Evolutionary conservation across 2,329 filamentous ascomycete genomes (phyloP).

Genomic region (Colletotrichum sp.): DNA sequence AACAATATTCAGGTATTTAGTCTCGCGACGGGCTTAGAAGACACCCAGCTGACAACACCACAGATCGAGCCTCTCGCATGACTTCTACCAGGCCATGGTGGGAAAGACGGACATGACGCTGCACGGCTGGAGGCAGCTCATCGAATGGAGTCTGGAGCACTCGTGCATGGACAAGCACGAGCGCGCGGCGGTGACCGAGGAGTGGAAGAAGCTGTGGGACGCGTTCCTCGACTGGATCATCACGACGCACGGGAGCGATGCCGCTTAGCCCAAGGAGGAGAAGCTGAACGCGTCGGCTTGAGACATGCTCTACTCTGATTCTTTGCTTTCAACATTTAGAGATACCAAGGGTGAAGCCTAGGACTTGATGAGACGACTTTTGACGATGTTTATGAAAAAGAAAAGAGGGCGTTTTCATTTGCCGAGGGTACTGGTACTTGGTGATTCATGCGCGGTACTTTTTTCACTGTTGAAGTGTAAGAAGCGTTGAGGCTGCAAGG

Average conservation of each 20-base stretch:
- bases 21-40: not conserved
- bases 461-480: not conserved
- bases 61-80: slow-evolving; percentile 74
- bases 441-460: not conserved
- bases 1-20: slow-evolving; percentile 68
- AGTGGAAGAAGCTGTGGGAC: slow-evolving; percentile 64
- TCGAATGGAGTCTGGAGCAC: slow-evolving; percentile 67
- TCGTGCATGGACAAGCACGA: slow-evolving; percentile 56
- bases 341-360: not conserved
- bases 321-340: not conserved
- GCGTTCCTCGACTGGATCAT: slow-evolving; percentile 61
- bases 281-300: not conserved
- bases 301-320: not conserved
- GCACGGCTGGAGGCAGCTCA: slow-evolving; percentile 74
- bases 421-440: not conserved
- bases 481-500: not conserved
- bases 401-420: not conserved
- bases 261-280: not conserved
- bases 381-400: not conserved
- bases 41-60: not conserved
- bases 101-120: slow-evolving; percentile 71
- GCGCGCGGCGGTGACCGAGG: slow-evolving; percentile 34
- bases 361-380: not conserved
- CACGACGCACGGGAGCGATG: slow-evolving; percentile 37
- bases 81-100: slow-evolving; percentile 79